These are phyloP conservation scores for Urochloa ruziziensis DNA, from an alignment of 176 grass and related monocot species.

Conservation along the genomic window DNA sequence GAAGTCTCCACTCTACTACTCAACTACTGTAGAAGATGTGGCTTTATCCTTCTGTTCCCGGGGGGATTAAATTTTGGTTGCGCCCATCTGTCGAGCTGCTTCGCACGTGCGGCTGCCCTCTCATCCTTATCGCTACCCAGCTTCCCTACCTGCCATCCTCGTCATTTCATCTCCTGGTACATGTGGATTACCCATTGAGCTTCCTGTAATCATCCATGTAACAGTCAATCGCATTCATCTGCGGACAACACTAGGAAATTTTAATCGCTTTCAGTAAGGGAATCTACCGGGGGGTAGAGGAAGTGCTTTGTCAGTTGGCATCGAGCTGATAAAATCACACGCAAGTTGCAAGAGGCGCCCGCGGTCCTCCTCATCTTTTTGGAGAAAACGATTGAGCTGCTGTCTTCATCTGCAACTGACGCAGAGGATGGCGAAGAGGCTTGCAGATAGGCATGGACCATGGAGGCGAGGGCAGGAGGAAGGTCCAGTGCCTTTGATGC, in stretches of 20 bases:
- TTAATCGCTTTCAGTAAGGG: background rate
- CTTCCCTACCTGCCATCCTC: background rate
- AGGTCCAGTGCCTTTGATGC: slow-evolving; percentile 8
- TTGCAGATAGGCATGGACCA: slow-evolving; percentile 5
- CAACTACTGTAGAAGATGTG: too few species aligned
- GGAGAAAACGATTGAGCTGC: slow-evolving; percentile 41
- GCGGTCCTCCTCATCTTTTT: slow-evolving; percentile 46
- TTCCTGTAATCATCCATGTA: background rate
- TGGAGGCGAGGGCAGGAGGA: background rate
- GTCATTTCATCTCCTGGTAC: background rate
- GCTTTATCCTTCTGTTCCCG: slow-evolving; percentile 38
- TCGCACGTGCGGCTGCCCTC: slow-evolving; percentile 43
- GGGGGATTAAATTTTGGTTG: slow-evolving; percentile 35
- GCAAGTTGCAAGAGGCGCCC: slow-evolving; percentile 22
- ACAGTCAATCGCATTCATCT: background rate
- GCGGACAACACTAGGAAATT: background rate
- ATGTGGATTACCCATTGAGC: background rate
- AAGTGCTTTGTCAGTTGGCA: slow-evolving; percentile 21
- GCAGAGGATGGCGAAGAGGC: background rate
- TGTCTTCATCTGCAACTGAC: slow-evolving; percentile 41
- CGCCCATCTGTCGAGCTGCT: slow-evolving; percentile 45
- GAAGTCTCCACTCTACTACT: background rate
- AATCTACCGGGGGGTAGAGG: background rate
- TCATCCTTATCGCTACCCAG: slow-evolving; percentile 44
- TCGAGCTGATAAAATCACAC: slow-evolving; percentile 19